Evolutionary conservation across 2,329 filamentous ascomycete genomes (phyloP).

Genomic region (Aurifilum marmelostoma): DNA sequence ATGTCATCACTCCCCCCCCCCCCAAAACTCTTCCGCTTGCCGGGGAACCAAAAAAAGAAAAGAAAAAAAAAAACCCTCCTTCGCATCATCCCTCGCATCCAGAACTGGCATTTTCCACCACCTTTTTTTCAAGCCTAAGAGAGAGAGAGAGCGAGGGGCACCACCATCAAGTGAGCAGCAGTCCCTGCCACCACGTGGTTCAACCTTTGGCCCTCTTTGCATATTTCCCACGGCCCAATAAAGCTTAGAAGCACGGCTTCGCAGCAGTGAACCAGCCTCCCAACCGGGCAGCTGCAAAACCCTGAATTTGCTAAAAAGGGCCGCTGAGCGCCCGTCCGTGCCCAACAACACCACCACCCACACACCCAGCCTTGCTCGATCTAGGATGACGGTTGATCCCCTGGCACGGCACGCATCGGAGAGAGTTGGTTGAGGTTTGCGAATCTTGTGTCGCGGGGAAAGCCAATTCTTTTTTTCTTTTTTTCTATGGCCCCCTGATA

Average conservation of each 20-base stretch:
- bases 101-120: neutral
- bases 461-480: neutral
- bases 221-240: neutral
- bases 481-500: neutral
- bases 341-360: neutral
- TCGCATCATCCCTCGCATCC: slow-evolving; percentile 8
- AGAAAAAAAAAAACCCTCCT: neutral
- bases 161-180: slow-evolving; percentile 5
- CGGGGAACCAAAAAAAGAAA: neutral
- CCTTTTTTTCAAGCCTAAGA: neutral
- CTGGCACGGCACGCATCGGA: neutral
- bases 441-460: neutral
- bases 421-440: neutral
- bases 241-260: neutral
- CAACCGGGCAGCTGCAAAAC: neutral
- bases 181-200: slow-evolving; percentile 23
- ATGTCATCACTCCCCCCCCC: slow-evolving; percentile 11
- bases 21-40: neutral
- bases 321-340: neutral
- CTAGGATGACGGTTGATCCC: neutral
- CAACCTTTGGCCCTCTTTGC: neutral
- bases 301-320: slow-evolving; percentile 11
- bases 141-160: too few species aligned
- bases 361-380: neutral
- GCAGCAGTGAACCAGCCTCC: neutral